phyloP scores from a whole-genome alignment of 2,329 filamentous ascomycete genomes.

The Orbilia brochopaga region DNA sequence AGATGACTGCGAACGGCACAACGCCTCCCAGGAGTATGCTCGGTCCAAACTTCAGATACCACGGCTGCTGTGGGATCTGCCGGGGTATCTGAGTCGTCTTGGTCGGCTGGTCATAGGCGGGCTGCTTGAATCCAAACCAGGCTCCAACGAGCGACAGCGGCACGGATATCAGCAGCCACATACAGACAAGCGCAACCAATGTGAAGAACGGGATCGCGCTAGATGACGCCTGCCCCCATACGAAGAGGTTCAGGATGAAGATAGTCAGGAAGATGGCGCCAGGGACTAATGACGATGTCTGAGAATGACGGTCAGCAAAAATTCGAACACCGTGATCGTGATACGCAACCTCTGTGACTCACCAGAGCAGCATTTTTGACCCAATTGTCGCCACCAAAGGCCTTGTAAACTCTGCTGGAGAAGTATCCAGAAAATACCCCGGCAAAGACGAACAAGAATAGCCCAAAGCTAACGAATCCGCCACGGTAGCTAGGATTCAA shows the following conservation, averaged over 20 bases:
- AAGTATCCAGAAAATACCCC: conserved; percentile 87
- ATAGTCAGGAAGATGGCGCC: conserved; percentile 76
- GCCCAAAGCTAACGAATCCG: conserved; percentile 82
- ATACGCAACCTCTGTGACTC: conserved; percentile 52
- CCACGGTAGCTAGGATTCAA: conserved; percentile 88
- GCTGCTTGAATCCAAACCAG: conserved; percentile 74
- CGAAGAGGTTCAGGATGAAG: conserved; percentile 84
- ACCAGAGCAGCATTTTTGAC: conserved; percentile 74
- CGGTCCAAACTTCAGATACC: conserved; percentile 72
- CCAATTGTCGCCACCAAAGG: conserved; percentile 77
- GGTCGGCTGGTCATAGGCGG: conserved; percentile 80
- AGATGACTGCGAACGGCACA: conserved; percentile 84
- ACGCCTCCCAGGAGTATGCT: conserved; percentile 75
- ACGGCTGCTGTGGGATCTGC: conserved; percentile 75
- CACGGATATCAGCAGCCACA: conserved; percentile 86
- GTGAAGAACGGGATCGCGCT: conserved; percentile 85
- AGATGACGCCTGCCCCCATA: conserved; percentile 87
- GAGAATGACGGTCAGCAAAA: conserved; percentile 10
- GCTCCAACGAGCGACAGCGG: conserved; percentile 82
- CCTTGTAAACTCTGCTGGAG: conserved; percentile 80
- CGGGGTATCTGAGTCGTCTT: conserved; percentile 74
- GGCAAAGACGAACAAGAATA: conserved; percentile 82
- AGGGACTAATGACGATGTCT: conserved; percentile 77
- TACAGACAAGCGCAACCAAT: conserved; percentile 71
- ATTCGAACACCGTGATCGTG: not conserved